Conservation (phyloP, 441 rosid genomes). For the Macaranga tanarius region DNA sequence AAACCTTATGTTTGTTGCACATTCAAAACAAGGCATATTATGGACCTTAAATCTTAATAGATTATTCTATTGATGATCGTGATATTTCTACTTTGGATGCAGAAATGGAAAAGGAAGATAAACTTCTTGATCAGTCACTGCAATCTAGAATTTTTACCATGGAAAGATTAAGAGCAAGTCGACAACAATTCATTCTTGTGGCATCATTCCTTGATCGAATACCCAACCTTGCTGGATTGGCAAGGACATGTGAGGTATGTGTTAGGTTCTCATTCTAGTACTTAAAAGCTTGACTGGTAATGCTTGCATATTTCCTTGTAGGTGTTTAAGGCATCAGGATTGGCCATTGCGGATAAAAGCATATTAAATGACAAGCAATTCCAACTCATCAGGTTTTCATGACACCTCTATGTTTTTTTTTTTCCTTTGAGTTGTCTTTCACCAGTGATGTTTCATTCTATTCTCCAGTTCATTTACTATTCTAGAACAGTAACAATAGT, state of each 20-base stretch:
- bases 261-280: constrained; percentile 12
- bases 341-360: constrained; percentile 67
- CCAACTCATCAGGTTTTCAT: constrained; percentile 83
- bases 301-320: constrained; percentile 29
- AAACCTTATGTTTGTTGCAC: neutral
- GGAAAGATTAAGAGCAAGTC: constrained; percentile 62
- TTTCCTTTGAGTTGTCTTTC: neutral
- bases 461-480: neutral
- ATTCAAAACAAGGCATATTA: neutral
- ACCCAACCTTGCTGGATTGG: constrained; percentile 96
- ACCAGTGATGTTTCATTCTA: neutral
- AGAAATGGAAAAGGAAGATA: constrained; percentile 88
- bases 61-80: neutral
- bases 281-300: neutral
- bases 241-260: constrained; percentile 92
- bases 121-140: constrained; percentile 66
- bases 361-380: constrained; percentile 78
- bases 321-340: constrained; percentile 81
- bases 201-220: constrained; percentile 91
- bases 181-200: constrained; percentile 75
- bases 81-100: constrained; percentile 27
- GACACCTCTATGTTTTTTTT: neutral
- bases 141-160: constrained; percentile 66
- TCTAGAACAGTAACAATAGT: neutral
- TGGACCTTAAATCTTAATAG: neutral